Evolutionary conservation across 2,329 filamentous ascomycete species (phyloP).

Genomic region (Chalaropsis ovoidea): DNA sequence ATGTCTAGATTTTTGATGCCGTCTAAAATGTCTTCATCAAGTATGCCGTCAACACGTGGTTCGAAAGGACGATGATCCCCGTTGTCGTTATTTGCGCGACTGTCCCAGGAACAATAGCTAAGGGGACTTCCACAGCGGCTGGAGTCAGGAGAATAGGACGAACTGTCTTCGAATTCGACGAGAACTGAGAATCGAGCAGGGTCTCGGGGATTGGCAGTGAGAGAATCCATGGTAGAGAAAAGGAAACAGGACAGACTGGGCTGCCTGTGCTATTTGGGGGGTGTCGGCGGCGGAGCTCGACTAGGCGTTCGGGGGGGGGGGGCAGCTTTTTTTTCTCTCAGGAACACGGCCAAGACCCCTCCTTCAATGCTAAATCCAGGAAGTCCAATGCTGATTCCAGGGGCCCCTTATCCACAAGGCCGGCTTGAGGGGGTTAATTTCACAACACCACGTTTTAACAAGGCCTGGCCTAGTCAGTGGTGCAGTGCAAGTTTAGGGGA

Average conservation of each 20-base stretch:
- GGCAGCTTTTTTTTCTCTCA: constrained; percentile 15
- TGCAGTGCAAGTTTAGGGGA: neutral
- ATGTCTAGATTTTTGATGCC: constrained; percentile 24
- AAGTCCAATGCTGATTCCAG: constrained; percentile 19
- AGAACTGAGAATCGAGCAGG: constrained; percentile 24
- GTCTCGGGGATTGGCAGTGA: constrained; percentile 19
- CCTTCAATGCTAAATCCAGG: constrained; percentile 21
- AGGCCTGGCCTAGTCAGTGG: neutral
- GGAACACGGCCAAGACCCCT: constrained; percentile 23
- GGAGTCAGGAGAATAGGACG: constrained; percentile 17
- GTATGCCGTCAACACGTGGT: constrained; percentile 16
- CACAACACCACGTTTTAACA: constrained; percentile 10
- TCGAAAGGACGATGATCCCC: neutral
- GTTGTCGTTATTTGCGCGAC: constrained; percentile 18
- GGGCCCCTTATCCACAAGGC: constrained; percentile 13
- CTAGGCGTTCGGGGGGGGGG: constrained; percentile 4
- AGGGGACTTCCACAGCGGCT: constrained; percentile 24
- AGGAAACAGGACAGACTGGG: constrained; percentile 12
- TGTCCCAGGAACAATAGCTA: constrained; percentile 25
- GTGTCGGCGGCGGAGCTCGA: constrained; percentile 3
- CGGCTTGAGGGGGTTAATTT: constrained; percentile 17
- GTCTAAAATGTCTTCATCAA: constrained; percentile 23
- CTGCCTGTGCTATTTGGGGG: constrained; percentile 21
- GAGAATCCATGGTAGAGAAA: constrained; percentile 20
- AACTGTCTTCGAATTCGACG: constrained; percentile 22